Base-by-base conservation (phyloP, 2,329 filamentous ascomycete species). In the Ascochyta rabiei region DNA sequence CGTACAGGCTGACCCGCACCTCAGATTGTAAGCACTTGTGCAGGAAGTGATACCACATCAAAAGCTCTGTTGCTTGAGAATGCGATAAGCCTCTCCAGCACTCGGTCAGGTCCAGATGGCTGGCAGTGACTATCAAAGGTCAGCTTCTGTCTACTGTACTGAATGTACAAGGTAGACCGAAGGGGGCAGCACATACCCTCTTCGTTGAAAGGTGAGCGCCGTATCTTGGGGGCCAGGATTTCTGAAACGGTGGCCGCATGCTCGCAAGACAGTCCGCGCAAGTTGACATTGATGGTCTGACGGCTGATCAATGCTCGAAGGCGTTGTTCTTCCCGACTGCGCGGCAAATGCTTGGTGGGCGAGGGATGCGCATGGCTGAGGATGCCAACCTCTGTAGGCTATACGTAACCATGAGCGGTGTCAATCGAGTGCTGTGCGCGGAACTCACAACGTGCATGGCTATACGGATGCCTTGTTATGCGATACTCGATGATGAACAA, bases 81-180 rank as follows among this genome's bases (percentile, higher is more conserved):
- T 56, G 46, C 3, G 67, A 67, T 3, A 76, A 43, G 5, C 66
- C 63, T 52, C 70, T 76, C 75, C 75, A 77, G 39, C 66, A 74
- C 6, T 69, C 66, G 2, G 71, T 56, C 5, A 70, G 56, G 46
- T 76, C 74, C 23, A 75, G 62, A 50, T 74, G 69, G 24, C 61
- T 67, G 42, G 69, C 48, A 4, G 49, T 48, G 42, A 49, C 49
- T 45, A 15, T 10, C n/a, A 23, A 48, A 31, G 58, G 60, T 44
- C 16, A 38, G 23, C 15, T 3, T 5, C 2, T 5, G 6, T 33
- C 7, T 16, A 16, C 23, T 12, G 16, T 26, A 13, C 13, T 5
- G 12, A 31, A 38, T 12, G 18, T 4, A 6, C 6, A 10, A 47
- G 33, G 31, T 10, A 35, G 13, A 3, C 10, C n/a, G 38, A 23